Evolutionary conservation across 2,329 filamentous ascomycete species (phyloP), one percentile per base, ranked within the genome.

Genomic region (Talaromyces verruculosus): DNA sequence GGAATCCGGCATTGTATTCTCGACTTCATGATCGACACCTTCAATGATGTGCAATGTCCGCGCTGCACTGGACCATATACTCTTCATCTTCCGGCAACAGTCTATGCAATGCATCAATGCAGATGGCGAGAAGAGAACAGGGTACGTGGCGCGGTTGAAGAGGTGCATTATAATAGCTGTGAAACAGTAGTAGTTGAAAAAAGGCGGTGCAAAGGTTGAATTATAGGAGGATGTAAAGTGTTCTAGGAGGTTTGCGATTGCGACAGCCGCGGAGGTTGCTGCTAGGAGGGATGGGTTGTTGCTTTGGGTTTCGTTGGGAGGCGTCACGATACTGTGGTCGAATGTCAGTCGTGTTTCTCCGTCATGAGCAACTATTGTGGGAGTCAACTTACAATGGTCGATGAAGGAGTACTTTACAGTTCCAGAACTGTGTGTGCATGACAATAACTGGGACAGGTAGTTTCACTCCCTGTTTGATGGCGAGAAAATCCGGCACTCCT

Each of bases 131-230:
- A 67, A 67, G n/a, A 67, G 65, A 10, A 67, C 61, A 19, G 65
- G 65, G 22, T 65, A 67, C 19, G 59, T 51, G 17, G 65, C 60
- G 11, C 65, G 61, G 53, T 67, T 67, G 45, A 67, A 67, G 10
- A 67, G 65, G 22, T 67, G 65, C 65, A 65, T 65, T 25, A 67
- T 67, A 19, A 57, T 65, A 5, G 65, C 65, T 8, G 63, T 67
- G 45, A 67, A 67, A 57, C 55, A 57, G 47, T 65, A 67, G 45
- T 67, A 67, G 57, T 67, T 67, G 47, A 67, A 61, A 33, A 67
- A 67, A 3, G 65, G 63, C 19, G 65, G 65, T 5, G 65, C 63
- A 37, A 65, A 67, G 5, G 43, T 57, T 5, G 63, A 33, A n/a
- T 41, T 65, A 22, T 67, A 67, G 11, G 65, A 67, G n/a, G 65